Conservation (phyloP, 768 basidiomycete genomes). For the Daedaleopsis sinensis region DNA sequence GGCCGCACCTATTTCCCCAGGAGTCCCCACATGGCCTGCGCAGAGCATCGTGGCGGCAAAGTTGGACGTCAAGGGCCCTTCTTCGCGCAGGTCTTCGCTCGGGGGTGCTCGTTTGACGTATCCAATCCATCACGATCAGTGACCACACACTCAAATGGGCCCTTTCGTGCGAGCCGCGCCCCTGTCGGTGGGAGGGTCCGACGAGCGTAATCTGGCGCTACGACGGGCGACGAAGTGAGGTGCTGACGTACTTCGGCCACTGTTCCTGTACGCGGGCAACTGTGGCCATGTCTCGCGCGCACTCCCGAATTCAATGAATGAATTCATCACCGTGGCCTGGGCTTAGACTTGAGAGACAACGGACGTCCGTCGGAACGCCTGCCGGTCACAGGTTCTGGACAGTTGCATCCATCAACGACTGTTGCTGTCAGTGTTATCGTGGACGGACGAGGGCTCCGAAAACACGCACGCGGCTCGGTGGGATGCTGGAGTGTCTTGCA, state of each 20-base stretch:
- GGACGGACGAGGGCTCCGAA: not conserved
- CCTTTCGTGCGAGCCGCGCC: not conserved
- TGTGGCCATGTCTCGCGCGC: not conserved
- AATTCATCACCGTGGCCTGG: not conserved
- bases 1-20: not conserved
- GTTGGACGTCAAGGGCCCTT: not conserved
- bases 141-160: not conserved
- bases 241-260: not conserved
- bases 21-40: not conserved
- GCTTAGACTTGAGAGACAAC: not conserved
- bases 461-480: not conserved
- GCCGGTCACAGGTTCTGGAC: not conserved
- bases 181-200: constrained; percentile 1
- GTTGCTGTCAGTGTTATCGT: not conserved
- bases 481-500: no score
- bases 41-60: not conserved
- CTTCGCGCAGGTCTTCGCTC: not conserved
- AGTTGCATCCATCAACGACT: not conserved
- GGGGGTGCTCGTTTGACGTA: not conserved
- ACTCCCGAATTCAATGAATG: not conserved
- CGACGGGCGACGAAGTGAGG: not conserved
- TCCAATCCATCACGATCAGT: not conserved
- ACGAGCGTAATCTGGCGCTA: not conserved
- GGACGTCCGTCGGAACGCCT: constrained; percentile 8
- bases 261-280: not conserved